phyloP scores from a whole-genome alignment of 495 filamentous ascomycete species.

The Hypomontagnella submonticulosa region DNA sequence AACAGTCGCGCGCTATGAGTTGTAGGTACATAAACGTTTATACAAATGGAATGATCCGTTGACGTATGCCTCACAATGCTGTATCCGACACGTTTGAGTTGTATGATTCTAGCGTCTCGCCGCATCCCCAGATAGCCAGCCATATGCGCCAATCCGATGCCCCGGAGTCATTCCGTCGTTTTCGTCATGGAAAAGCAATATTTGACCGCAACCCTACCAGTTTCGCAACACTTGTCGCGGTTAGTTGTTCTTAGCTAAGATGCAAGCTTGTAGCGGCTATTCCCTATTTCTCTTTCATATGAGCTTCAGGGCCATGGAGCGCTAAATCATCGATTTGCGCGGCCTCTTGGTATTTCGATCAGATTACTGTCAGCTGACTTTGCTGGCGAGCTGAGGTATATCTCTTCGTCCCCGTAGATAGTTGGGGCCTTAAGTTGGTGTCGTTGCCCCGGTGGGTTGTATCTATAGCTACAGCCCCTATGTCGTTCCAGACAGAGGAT shows the following conservation, averaged over 20 bases:
- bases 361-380: not conserved
- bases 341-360: not conserved
- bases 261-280: not conserved
- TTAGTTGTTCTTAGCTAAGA: not conserved
- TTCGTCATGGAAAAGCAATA: conserved; percentile 15
- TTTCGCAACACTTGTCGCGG: conserved; percentile 7
- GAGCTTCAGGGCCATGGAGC: not conserved
- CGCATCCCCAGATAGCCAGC: conserved; percentile 11
- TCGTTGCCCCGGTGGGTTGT: not conserved
- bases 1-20: conserved; percentile 1
- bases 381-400: not conserved
- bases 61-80: conserved; percentile 24
- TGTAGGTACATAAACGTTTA: conserved; percentile 18
- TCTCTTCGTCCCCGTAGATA: not conserved
- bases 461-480: not conserved
- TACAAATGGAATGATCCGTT: conserved; percentile 26
- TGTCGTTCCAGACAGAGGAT: not conserved
- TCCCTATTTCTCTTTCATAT: not conserved
- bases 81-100: conserved; percentile 11
- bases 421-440: not conserved
- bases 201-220: conserved; percentile 1
- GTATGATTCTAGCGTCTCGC: conserved; percentile 15
- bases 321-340: not conserved
- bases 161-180: conserved; percentile 19
- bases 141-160: conserved; percentile 16